phyloP scores from a whole-genome alignment of 1,284 basidiomycete species.

The Fomitopsis pinicola region DNA sequence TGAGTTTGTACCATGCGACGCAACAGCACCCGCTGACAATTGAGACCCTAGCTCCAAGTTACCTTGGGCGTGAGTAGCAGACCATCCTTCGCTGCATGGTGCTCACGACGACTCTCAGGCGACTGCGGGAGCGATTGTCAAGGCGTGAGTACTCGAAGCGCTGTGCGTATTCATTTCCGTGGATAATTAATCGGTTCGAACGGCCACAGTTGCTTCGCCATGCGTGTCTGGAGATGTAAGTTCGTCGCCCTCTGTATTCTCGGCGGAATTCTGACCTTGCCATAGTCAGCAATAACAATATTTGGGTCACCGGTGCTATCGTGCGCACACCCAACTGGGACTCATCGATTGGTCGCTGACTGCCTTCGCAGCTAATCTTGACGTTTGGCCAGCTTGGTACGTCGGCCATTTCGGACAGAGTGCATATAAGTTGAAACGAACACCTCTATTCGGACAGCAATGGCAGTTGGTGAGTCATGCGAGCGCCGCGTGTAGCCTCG shows the following conservation, averaged over 20 bases:
- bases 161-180: neutral
- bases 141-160: conserved; percentile 40
- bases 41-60: conserved; percentile 45
- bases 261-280: conserved; percentile 6
- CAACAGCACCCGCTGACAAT: neutral
- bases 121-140: conserved; percentile 56
- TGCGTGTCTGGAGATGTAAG: conserved; percentile 71
- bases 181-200: neutral
- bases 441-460: neutral
- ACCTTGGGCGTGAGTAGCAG: conserved; percentile 47
- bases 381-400: conserved; percentile 42
- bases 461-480: conserved; percentile 14
- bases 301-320: conserved; percentile 47
- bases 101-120: conserved; percentile 34
- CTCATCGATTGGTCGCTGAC: neutral
- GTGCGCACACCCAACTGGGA: conserved; percentile 35
- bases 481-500: neutral
- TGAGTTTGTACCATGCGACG: conserved; percentile 26
- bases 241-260: neutral
- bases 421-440: neutral
- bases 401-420: conserved; percentile 9
- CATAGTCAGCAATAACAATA: conserved; percentile 58
- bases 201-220: conserved; percentile 46
- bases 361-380: neutral
- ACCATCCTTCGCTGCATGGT: neutral